phyloP scores from a whole-genome alignment of 805 yeast species.

The Torulaspora gathmanii region DNA sequence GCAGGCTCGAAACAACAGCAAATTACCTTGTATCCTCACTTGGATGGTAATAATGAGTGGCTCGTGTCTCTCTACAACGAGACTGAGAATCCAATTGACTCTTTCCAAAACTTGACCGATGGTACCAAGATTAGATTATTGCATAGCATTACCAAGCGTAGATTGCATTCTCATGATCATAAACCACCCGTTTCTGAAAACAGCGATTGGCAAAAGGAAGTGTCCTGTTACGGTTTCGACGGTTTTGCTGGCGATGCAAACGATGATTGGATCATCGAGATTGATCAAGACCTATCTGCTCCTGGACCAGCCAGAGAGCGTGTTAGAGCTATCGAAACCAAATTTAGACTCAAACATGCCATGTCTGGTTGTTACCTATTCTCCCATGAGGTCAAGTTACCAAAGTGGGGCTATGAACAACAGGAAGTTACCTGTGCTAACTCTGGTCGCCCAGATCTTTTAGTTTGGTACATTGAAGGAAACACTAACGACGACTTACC shows the following conservation, averaged over 20 bases:
- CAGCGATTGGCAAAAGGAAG: constrained; percentile 80
- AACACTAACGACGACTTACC: constrained; percentile 50
- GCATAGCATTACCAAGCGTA: constrained; percentile 53
- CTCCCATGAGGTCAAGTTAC: constrained; percentile 70
- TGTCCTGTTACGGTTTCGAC: constrained; percentile 67
- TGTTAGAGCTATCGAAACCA: constrained; percentile 62
- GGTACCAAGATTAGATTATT: constrained; percentile 67
- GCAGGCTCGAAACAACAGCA: constrained; percentile 84
- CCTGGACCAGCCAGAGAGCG: constrained; percentile 49
- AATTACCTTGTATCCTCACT: constrained; percentile 72
- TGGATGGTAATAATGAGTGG: constrained; percentile 74
- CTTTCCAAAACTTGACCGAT: constrained; percentile 58
- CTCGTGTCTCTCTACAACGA: constrained; percentile 59
- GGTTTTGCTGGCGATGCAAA: constrained; percentile 80
- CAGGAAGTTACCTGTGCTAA: constrained; percentile 80
- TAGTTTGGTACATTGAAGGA: constrained; percentile 71
- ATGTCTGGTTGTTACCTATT: constrained; percentile 74
- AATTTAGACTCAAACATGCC: constrained; percentile 72
- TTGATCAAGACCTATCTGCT: constrained; percentile 50
- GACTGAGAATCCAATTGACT: constrained; percentile 47
- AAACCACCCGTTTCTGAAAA: constrained; percentile 68
- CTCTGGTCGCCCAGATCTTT: constrained; percentile 56
- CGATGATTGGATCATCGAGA: constrained; percentile 76
- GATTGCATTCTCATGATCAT: constrained; percentile 80
- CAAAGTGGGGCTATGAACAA: constrained; percentile 80